phyloP scores from a whole-genome alignment of 2,329 filamentous ascomycete species.

The Verticillium tricorpus region DNA sequence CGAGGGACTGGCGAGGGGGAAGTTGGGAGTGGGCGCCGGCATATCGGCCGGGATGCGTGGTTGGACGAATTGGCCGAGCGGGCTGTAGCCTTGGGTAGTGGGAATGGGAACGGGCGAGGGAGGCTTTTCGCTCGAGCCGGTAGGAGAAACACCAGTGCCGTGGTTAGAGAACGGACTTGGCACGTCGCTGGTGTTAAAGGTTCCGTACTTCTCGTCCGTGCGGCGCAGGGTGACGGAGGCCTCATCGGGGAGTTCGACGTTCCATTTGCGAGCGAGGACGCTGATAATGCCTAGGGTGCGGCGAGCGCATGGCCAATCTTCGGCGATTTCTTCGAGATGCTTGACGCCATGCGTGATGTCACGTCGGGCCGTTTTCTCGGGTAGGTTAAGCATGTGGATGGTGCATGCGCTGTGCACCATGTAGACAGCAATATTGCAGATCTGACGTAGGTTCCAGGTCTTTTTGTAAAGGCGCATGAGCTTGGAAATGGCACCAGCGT shows the following conservation, averaged over 20 bases:
- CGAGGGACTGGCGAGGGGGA: not conserved
- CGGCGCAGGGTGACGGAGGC: conserved; percentile 70
- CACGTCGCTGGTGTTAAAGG: conserved; percentile 59
- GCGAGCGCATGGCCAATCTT: conserved; percentile 87
- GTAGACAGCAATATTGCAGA: conserved; percentile 95
- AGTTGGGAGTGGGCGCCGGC: not conserved
- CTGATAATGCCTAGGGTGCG: conserved; percentile 82
- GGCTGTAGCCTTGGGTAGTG: conserved; percentile 20
- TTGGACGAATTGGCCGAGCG: conserved; percentile 27
- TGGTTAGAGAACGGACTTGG: conserved; percentile 40
- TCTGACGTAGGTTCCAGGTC: conserved; percentile 83
- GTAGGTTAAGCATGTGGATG: conserved; percentile 88
- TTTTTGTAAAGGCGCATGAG: conserved; percentile 93
- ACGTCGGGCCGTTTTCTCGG: conserved; percentile 82
- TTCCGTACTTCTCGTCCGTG: conserved; percentile 75
- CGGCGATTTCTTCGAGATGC: conserved; percentile 91
- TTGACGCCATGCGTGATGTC: conserved; percentile 89
- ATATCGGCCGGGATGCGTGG: conserved; percentile 5
- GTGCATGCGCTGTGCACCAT: conserved; percentile 93
- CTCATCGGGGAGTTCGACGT: conserved; percentile 80
- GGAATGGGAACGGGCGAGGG: not conserved
- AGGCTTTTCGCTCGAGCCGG: not conserved
- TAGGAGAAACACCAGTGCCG: not conserved
- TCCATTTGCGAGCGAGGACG: conserved; percentile 84
- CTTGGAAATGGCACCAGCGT: conserved; percentile 86